phyloP scores from a whole-genome alignment of 805 yeast species.

The Jamesozyma jinghongensis region DNA sequence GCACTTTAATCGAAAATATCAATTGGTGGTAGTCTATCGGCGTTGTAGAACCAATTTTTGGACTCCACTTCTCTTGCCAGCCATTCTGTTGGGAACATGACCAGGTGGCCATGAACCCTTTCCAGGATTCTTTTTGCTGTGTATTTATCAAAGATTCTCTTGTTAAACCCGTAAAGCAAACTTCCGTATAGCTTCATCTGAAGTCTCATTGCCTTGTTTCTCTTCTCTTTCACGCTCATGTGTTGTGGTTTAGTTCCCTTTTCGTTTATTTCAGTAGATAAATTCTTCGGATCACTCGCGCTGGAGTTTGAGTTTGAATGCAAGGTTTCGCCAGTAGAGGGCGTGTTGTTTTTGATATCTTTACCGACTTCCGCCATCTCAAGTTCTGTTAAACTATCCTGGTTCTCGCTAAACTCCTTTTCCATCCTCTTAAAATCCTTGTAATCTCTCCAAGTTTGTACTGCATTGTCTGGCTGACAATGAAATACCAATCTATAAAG shows the following conservation, averaged over 20 bases:
- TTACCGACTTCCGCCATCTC: slow-evolving; percentile 9
- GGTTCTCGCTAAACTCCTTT: slow-evolving; percentile 41
- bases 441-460: slow-evolving; percentile 84
- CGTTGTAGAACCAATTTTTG: slow-evolving; percentile 90
- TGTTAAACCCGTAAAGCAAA: slow-evolving; percentile 28
- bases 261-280: neutral
- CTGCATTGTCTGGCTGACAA: slow-evolving; percentile 90
- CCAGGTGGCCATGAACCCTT: slow-evolving; percentile 78
- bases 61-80: slow-evolving; percentile 74
- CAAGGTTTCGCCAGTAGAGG: slow-evolving; percentile 1
- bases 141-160: slow-evolving; percentile 56
- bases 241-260: neutral
- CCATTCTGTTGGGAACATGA: slow-evolving; percentile 92
- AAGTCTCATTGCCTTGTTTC: slow-evolving; percentile 16
- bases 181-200: slow-evolving; percentile 27
- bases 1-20: slow-evolving; percentile 68
- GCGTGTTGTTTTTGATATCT: neutral
- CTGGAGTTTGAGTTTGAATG: neutral
- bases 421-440: slow-evolving; percentile 55
- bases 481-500: slow-evolving; percentile 80
- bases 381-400: slow-evolving; percentile 24
- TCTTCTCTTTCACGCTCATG: slow-evolving; percentile 4
- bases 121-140: slow-evolving; percentile 67
- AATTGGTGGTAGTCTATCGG: slow-evolving; percentile 90
- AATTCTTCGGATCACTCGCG: neutral